Percentiles rank a stretch among this genome's conserved stretches.
Conservation (phyloP, 257 asterid genomes). For the Solanum rostratum region DNA sequence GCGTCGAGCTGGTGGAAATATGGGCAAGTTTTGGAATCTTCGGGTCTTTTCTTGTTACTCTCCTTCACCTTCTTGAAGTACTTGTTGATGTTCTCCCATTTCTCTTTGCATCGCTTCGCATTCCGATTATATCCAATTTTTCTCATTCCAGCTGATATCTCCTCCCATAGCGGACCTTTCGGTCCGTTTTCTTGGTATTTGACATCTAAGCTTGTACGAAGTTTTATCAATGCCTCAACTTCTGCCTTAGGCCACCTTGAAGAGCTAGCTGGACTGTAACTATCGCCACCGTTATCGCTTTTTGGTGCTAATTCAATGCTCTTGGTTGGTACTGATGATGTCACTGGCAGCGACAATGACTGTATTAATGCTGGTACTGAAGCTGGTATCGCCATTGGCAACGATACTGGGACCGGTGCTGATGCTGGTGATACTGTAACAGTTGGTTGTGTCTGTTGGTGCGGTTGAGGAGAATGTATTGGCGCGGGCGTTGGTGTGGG, state of each 20-base stretch:
- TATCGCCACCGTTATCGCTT: constrained; percentile 30
- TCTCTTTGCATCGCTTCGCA: constrained; percentile 89
- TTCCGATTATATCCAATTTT: constrained; percentile 63
- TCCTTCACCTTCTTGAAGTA: constrained; percentile 94
- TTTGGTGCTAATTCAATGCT: constrained; percentile 1
- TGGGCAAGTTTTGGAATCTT: constrained; percentile 89
- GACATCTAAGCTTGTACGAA: constrained; percentile 52
- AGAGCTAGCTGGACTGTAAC: constrained; percentile 24
- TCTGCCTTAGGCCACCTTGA: constrained; percentile 95
- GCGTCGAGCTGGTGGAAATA: constrained; percentile 82
- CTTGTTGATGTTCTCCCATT: constrained; percentile 97
- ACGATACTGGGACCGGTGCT: not conserved
- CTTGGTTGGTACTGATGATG: not conserved
- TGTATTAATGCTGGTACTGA: not conserved
- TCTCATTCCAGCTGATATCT: constrained; percentile 62
- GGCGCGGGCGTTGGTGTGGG: not conserved
- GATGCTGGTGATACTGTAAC: not conserved
- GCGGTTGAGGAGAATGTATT: not conserved
- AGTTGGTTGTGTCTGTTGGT: not conserved
- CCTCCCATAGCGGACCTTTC: constrained; percentile 94
- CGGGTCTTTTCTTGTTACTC: constrained; percentile 65
- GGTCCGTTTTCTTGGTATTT: constrained; percentile 89
- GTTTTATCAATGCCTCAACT: constrained; percentile 59
- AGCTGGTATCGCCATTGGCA: not conserved
- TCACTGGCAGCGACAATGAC: not conserved